phyloP scores from a whole-genome alignment of 176 grass and related monocot genomes.

The Carex kokanica region DNA sequence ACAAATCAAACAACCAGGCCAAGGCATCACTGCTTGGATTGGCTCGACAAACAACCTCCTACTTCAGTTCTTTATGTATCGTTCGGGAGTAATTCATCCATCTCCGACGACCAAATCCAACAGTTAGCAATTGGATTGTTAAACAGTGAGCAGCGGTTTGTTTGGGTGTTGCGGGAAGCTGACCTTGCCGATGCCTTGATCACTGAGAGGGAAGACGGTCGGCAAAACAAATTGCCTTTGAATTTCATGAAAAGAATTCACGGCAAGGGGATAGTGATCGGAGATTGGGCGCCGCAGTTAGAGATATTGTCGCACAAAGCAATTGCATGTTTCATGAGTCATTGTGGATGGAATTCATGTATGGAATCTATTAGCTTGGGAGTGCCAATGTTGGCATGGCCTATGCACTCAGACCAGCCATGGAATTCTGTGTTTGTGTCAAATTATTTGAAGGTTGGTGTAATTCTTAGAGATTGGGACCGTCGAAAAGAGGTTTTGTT shows the following conservation, averaged over 20 bases:
- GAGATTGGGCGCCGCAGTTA: conserved; percentile 57
- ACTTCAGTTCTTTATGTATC: conserved; percentile 60
- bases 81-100: conserved; percentile 51
- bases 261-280: conserved; percentile 29
- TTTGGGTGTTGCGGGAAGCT: conserved; percentile 66
- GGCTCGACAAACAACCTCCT: conserved; percentile 57
- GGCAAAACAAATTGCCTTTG: conserved; percentile 8
- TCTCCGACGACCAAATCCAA: conserved; percentile 33
- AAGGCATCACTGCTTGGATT: conserved; percentile 44
- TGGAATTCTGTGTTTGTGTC: conserved; percentile 39
- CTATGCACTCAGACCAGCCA: conserved; percentile 64
- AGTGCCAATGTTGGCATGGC: conserved; percentile 48
- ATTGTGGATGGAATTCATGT: conserved; percentile 80
- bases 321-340: conserved; percentile 60
- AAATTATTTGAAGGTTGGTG: conserved; percentile 39
- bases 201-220: background rate
- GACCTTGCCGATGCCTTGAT: conserved; percentile 29
- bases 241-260: conserved; percentile 25
- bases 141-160: conserved; percentile 41
- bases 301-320: conserved; percentile 44
- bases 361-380: conserved; percentile 61
- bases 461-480: conserved; percentile 39
- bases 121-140: conserved; percentile 44
- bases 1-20: background rate
- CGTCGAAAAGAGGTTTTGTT: conserved; percentile 6